Percentiles rank a stretch among this genome's conserved stretches.
Evolutionary conservation across 768 basidiomycete genomes (phyloP).

Genomic region (Pulveroboletus sp.): DNA sequence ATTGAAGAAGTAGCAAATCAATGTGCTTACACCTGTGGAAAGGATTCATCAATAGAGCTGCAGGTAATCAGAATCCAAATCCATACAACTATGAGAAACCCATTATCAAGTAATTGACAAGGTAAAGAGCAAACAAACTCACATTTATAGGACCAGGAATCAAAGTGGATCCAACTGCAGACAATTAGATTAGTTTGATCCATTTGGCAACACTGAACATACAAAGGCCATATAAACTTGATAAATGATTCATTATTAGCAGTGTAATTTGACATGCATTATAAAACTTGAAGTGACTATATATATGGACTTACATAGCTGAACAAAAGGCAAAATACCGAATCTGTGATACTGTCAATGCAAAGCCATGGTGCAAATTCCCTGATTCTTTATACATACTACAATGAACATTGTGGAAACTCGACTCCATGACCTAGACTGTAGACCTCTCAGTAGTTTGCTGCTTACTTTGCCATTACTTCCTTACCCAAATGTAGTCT

Average conservation of each 20-base stretch:
- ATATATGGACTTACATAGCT: background rate
- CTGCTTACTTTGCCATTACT: background rate
- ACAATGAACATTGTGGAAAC: constrained; percentile 10
- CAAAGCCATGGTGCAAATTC: too few species aligned
- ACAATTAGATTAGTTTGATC: background rate
- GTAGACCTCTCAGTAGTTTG: background rate
- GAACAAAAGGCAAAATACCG: background rate
- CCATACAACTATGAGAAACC: background rate
- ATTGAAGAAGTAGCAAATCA: too few species aligned
- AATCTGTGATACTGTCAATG: background rate
- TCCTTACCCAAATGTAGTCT: constrained; percentile 17
- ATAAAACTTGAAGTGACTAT: background rate
- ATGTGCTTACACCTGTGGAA: too few species aligned
- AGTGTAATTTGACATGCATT: too few species aligned
- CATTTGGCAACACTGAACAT: background rate
- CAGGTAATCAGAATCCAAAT: background rate
- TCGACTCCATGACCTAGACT: constrained; percentile 9
- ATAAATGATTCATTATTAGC: background rate
- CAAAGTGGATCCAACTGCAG: constrained; percentile 1
- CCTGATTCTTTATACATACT: background rate
- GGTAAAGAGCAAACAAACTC: background rate
- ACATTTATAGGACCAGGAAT: constrained; percentile 2
- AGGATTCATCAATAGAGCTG: too few species aligned
- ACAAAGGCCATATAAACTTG: background rate
- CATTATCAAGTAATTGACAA: background rate